Base-by-base conservation (phyloP, 306 rosid genomes). In the Ochetophila trinervis region DNA sequence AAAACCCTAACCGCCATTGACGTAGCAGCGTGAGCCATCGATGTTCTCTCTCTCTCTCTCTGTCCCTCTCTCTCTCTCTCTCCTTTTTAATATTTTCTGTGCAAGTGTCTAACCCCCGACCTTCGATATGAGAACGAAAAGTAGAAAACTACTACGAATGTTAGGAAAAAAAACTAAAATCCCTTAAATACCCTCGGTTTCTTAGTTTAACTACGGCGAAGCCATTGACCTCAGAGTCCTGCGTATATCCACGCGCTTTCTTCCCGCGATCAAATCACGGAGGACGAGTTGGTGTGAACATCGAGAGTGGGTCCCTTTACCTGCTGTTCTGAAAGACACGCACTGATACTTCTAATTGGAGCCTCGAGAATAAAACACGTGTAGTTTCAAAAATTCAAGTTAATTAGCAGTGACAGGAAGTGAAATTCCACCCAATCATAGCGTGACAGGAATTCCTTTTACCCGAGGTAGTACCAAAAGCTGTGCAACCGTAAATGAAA, bases 1-100 rank as follows among this genome's bases (percentile, higher is more conserved):
- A 75, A 82, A 92, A 84, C 98, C 95, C 98, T 85, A 92, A 83
- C 85, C 85, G 88, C 93, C 89, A 89, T 82, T 70, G 51, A 75
- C 65, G 73, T 48, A 74, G 73, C 83, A 78, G 82, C 65, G 82
- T 7, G 72, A 84, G 67, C 60, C 63, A 58, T 63, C 72, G 60
- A 65, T 59, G 62, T 67, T 54, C 12, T 69, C 71, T 76, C 76
- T 65, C 75, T 50, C 65, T 74, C 51, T 48, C 71, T 63, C 73
- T 62, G 63, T 18, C 68, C 37, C 42, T 42, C 62, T 58, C 67
- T n/a, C 59, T 66, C 67, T 62, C 70, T 76, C 65, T 56, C 72
- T 69, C 49, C 56, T 60, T 60, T 76, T 70, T 85, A 54, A 70
- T 65, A 49, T 74, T 65, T 73, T 68, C 63, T 52, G 68, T 53